Base-by-base conservation (phyloP, 1,139 yeast species). In the Candida sp. region DNA sequence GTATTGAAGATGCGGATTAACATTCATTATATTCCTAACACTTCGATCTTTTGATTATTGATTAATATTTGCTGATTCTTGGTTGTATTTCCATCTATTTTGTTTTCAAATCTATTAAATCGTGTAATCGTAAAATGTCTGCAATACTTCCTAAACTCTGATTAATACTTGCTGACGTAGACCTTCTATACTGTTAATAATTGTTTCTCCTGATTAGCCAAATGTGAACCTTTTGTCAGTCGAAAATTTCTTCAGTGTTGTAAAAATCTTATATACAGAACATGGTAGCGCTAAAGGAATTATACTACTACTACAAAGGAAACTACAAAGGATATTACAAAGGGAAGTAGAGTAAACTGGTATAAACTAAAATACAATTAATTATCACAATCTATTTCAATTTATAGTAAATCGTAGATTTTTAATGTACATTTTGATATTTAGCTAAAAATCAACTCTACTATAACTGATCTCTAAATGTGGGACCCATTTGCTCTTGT, bases 1-100 rank as follows among this genome's bases (percentile, higher is more conserved):
- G 54, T 70, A 72, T 52, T 70, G 77, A 43, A 72, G 67, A 50
- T 72, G 78, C 35, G 77, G 77, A 45, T 68, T 67, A 47, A 61
- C 66, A 60, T 68, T 72, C 67, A 63, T 62, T 22, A 15, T 39
- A 21, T 27, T 19, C 25, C 39, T 5, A 37, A 37, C 11, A 15
- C 15, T 25, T 35, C 29, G 23, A 34, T 35, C 11, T 21, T 35
- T 35, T 6, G 29, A 7, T 35, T 21, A 27, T 11, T 15, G 23
- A 21, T 35, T 35, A 21, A 30, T 30, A 30, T 9, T 12, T 30
- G 19, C 5, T 30, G 5, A 30, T 9, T 30, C n/a, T 30, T 30
- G n/a, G 33, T 12, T 30, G 9, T 30, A 30, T 30, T 30, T n/a
- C 11, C 33, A 30, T 30, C 33, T 30, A 30, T 30, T 12, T 30